These are phyloP conservation scores for Recurvomyces mirabilis DNA, from an alignment of 495 filamentous ascomycete genomes.

Conservation along the genomic window DNA sequence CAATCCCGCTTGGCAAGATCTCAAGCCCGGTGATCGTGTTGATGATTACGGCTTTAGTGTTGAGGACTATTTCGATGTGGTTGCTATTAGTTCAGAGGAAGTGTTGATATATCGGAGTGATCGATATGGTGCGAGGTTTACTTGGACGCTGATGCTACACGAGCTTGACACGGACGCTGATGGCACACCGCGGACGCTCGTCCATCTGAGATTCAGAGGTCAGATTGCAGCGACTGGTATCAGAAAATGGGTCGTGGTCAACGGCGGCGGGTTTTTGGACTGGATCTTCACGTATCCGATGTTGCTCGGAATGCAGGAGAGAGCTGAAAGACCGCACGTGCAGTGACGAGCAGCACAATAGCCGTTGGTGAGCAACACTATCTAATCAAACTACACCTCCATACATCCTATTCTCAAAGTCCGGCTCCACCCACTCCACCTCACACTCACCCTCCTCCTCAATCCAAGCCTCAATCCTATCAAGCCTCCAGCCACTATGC, in stretches of 20 bases:
- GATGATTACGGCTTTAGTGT: conserved; percentile 8
- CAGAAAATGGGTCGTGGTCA: neutral
- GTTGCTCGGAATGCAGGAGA: neutral
- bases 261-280: neutral
- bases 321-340: conserved; percentile 4
- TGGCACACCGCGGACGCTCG: neutral
- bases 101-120: conserved; percentile 5
- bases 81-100: neutral
- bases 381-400: no score
- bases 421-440: no score
- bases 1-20: neutral
- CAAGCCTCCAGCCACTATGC: no score
- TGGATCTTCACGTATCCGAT: conserved; percentile 4
- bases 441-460: no score
- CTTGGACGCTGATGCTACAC: conserved; percentile 9
- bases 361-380: no score
- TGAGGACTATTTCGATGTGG: conserved; percentile 10
- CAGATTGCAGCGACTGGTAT: conserved; percentile 4
- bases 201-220: conserved; percentile 6
- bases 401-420: no score
- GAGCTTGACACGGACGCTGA: neutral
- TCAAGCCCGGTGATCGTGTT: conserved; percentile 1
- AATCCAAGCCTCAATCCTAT: no score
- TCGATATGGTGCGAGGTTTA: conserved; percentile 8
- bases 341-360: no score